A percentile compares a stretch with the other conserved stretches of the same genome.
Evolutionary conservation across 75 land plant species (phyloP).

Genomic region (Larix kaempferi): DNA sequence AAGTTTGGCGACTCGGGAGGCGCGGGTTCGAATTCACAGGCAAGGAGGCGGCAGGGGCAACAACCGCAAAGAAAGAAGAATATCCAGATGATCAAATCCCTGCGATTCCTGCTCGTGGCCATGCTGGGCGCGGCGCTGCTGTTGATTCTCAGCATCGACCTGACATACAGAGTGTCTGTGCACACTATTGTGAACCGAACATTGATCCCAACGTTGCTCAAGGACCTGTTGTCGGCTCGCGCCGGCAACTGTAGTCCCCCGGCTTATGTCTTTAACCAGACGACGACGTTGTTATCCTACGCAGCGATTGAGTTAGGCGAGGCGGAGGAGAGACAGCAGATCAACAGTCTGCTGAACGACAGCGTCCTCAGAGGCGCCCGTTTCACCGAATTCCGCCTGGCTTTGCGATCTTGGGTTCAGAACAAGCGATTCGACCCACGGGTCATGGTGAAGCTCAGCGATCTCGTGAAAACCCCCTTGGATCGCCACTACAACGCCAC

Average conservation of each 20-base stretch:
- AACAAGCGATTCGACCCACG: conserved; percentile 41
- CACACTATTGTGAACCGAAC: background rate
- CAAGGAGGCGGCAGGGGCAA: too few relatives aligned
- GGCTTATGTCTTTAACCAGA: too few relatives aligned
- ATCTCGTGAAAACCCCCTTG: conserved; percentile 31
- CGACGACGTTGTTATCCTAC: conserved; percentile 31
- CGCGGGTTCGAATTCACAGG: background rate
- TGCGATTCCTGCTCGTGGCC: background rate
- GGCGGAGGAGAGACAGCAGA: conserved; percentile 19
- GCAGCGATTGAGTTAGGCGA: conserved; percentile 34
- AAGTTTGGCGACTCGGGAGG: background rate
- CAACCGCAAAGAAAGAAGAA: too few relatives aligned
- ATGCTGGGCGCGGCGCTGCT: background rate
- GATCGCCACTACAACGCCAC: conserved; percentile 26
- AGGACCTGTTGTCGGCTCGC: background rate
- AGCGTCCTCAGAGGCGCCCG: conserved; percentile 9
- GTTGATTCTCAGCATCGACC: background rate
- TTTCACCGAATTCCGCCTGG: conserved; percentile 32
- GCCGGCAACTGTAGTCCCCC: conserved; percentile 9
- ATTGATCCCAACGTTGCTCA: background rate
- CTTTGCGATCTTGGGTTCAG: conserved; percentile 36
- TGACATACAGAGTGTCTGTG: background rate
- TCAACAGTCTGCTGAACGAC: conserved; percentile 26
- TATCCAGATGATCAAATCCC: background rate
- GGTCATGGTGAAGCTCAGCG: conserved; percentile 40